A percentile compares a stretch with the other conserved stretches of the same genome.
Evolutionary conservation across 441 rosid species (phyloP).

Genomic region (Daphne laureola): DNA sequence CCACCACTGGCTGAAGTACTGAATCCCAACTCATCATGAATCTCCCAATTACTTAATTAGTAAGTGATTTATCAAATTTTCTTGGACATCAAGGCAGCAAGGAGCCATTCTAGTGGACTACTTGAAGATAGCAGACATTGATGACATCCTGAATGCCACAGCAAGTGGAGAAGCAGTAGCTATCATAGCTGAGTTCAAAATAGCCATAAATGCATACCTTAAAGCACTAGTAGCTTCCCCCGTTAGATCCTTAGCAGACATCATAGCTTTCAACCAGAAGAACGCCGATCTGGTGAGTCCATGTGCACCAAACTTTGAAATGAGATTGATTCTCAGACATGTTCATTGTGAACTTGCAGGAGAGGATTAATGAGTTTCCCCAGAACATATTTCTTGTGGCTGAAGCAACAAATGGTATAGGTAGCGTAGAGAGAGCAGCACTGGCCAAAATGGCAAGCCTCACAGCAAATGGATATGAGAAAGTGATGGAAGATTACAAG

Average conservation of each 20-base stretch:
- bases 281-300: constrained; percentile 35
- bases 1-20: too few species aligned
- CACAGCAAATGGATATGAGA: constrained; percentile 43
- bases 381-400: constrained; percentile 38
- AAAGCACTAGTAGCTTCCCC: constrained; percentile 42
- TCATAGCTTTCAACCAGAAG: constrained; percentile 51
- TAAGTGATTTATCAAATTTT: background rate
- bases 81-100: constrained; percentile 23
- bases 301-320: background rate
- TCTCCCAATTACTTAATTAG: background rate
- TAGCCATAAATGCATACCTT: constrained; percentile 42
- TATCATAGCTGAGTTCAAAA: constrained; percentile 53
- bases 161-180: constrained; percentile 37
- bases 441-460: constrained; percentile 20
- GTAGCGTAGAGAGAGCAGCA: constrained; percentile 25
- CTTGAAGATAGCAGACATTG: constrained; percentile 32
- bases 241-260: constrained; percentile 51
- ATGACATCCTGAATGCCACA: constrained; percentile 9
- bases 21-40: too few species aligned
- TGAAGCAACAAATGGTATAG: constrained; percentile 31
- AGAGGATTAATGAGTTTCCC: constrained; percentile 34
- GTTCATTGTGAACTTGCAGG: constrained; percentile 25
- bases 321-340: background rate
- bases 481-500: constrained; percentile 25
- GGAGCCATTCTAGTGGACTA: constrained; percentile 47